These are phyloP conservation scores for Brettanomyces nanus DNA, from an alignment of 805 yeast genomes.

Conservation along the genomic window DNA sequence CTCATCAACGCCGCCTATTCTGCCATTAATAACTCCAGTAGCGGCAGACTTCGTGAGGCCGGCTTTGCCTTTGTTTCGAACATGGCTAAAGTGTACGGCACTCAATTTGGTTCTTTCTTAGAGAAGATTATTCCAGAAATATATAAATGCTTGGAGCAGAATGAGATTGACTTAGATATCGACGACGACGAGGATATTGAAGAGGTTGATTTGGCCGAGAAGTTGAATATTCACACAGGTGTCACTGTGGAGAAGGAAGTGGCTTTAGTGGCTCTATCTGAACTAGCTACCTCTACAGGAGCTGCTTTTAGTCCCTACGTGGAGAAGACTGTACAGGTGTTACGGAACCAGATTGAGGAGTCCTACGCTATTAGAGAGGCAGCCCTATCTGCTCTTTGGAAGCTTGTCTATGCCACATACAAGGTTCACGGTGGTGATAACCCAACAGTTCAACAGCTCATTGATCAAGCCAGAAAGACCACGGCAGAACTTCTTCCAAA, in stretches of 20 bases:
- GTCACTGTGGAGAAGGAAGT: slow-evolving; percentile 93
- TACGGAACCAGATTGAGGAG: slow-evolving; percentile 68
- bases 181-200: slow-evolving; percentile 44
- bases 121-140: slow-evolving; percentile 78
- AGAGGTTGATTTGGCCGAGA: slow-evolving; percentile 59
- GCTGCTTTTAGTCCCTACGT: slow-evolving; percentile 71
- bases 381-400: slow-evolving; percentile 78
- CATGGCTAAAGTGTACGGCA: slow-evolving; percentile 91
- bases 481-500: slow-evolving; percentile 58
- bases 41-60: slow-evolving; percentile 85
- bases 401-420: slow-evolving; percentile 64
- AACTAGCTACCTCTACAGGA: slow-evolving; percentile 82
- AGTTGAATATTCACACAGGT: slow-evolving; percentile 86
- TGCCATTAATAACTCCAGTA: slow-evolving; percentile 60
- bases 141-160: slow-evolving; percentile 74
- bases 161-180: slow-evolving; percentile 57
- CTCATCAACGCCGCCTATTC: slow-evolving; percentile 80
- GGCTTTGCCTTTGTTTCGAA: slow-evolving; percentile 90
- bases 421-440: slow-evolving; percentile 44
- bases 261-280: slow-evolving; percentile 85
- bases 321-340: slow-evolving; percentile 54
- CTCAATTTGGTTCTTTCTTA: slow-evolving; percentile 73
- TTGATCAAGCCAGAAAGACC: slow-evolving; percentile 57
- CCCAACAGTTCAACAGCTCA: slow-evolving; percentile 46
- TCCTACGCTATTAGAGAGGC: slow-evolving; percentile 90